Percentiles rank a stretch among this genome's conserved stretches.
Evolutionary conservation across 495 filamentous ascomycete species (phyloP).

Genomic region (Lineolata rhizophorae): DNA sequence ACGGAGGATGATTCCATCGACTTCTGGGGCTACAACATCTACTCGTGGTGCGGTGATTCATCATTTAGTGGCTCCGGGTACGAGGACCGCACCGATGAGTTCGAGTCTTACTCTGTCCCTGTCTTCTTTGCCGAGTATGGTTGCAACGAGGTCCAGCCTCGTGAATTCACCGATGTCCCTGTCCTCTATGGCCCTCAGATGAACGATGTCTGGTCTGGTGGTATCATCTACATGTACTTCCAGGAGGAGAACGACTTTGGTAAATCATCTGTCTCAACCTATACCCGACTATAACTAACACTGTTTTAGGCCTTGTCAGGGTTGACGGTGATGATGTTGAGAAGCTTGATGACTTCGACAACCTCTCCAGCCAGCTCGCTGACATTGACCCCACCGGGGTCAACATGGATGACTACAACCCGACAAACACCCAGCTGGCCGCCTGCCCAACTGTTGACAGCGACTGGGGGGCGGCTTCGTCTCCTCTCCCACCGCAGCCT

Average conservation of each 20-base stretch:
- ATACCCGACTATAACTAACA: conserved; percentile 1
- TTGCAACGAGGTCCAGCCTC: conserved; percentile 59
- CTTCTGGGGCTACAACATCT: conserved; percentile 98
- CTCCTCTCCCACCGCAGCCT: conserved; percentile 56
- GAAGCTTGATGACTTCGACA: conserved; percentile 50
- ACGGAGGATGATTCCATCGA: conserved; percentile 44
- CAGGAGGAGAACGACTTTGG: conserved; percentile 81
- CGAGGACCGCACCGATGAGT: conserved; percentile 57
- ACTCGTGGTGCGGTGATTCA: conserved; percentile 86
- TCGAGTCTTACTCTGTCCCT: conserved; percentile 68
- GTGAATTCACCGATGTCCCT: conserved; percentile 67
- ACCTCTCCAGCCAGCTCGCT: conserved; percentile 48
- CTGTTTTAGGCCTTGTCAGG: conserved; percentile 37
- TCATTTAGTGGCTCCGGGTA: conserved; percentile 54
- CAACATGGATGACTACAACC: conserved; percentile 43
- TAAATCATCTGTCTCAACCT: conserved; percentile 14
- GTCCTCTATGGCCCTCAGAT: conserved; percentile 65
- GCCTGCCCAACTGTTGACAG: conserved; percentile 44
- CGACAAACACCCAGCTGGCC: conserved; percentile 50
- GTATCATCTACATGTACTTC: conserved; percentile 97
- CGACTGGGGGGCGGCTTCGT: conserved; percentile 41
- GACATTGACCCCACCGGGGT: conserved; percentile 42
- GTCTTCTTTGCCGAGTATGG: conserved; percentile 98
- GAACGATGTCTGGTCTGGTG: conserved; percentile 71
- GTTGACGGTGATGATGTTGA: conserved; percentile 32